These are phyloP conservation scores for Tricharina praecox DNA, from an alignment of 495 filamentous ascomycete genomes.

Conservation along the genomic window DNA sequence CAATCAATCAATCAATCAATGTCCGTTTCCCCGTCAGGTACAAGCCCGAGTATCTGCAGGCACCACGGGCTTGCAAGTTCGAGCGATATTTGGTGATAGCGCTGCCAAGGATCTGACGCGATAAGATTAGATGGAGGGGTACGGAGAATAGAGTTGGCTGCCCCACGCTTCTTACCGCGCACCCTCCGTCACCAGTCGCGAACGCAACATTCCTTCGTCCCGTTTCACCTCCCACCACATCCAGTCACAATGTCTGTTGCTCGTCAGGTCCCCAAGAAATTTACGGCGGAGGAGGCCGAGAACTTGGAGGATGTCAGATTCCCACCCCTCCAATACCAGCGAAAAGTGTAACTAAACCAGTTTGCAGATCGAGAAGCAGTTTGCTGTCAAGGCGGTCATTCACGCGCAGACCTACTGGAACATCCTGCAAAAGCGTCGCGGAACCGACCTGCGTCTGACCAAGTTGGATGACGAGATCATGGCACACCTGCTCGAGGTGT, in stretches of 20 bases:
- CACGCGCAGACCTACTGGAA: slow-evolving; percentile 94
- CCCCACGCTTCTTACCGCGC: not conserved
- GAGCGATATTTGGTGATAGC: too few relatives aligned
- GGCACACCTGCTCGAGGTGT: slow-evolving; percentile 65
- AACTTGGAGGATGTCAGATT: slow-evolving; percentile 58
- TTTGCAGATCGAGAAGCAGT: slow-evolving; percentile 98
- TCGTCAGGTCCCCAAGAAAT: slow-evolving; percentile 22
- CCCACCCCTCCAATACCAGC: too few relatives aligned
- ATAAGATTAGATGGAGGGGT: too few relatives aligned
- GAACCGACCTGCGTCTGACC: slow-evolving; percentile 73
- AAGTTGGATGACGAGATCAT: slow-evolving; percentile 89
- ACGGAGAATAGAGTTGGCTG: too few relatives aligned
- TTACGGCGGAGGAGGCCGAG: slow-evolving; percentile 53
- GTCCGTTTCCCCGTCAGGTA: too few relatives aligned
- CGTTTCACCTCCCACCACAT: too few relatives aligned
- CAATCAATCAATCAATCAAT: too few relatives aligned
- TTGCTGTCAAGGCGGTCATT: slow-evolving; percentile 93
- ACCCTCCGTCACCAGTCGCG: not conserved
- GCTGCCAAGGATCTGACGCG: too few relatives aligned
- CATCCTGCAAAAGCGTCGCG: slow-evolving; percentile 76
- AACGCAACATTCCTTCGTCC: not conserved
- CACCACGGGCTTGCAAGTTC: too few relatives aligned
- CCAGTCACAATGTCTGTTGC: not conserved
- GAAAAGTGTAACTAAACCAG: too few relatives aligned
- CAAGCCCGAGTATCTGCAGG: too few relatives aligned